Conservation (phyloP, 1,284 basidiomycete species). For the Microbotryum violaceum region DNA sequence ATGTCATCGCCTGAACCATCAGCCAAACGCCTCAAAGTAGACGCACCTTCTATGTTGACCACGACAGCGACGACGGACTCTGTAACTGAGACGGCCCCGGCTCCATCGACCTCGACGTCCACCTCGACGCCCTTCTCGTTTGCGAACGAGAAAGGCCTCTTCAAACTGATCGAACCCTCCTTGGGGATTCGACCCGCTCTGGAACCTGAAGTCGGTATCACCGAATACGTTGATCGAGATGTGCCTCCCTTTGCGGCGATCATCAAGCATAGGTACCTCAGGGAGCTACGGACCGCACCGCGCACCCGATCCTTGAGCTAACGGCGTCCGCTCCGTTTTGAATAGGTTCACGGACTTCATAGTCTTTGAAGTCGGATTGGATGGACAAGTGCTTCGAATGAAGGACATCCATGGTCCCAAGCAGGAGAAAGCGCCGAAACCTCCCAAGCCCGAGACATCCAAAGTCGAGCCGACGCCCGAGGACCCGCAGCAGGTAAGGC, state of each 20-base stretch:
- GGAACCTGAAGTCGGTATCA: slow-evolving; percentile 83
- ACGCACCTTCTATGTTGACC: neutral
- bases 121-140: neutral
- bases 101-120: neutral
- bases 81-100: neutral
- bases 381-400: slow-evolving; percentile 67
- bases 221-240: slow-evolving; percentile 67
- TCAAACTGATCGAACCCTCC: slow-evolving; percentile 1
- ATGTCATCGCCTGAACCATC: slow-evolving; percentile 1
- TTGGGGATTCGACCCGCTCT: slow-evolving; percentile 18
- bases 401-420: slow-evolving; percentile 61
- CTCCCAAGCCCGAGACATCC: slow-evolving; percentile 5
- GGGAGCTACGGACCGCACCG: too few relatives aligned
- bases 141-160: slow-evolving; percentile 6
- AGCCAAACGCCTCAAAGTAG: slow-evolving; percentile 18
- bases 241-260: slow-evolving; percentile 74
- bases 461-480: neutral
- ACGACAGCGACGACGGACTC: neutral
- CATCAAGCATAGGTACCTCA: slow-evolving; percentile 79
- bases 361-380: slow-evolving; percentile 77
- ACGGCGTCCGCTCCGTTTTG: neutral
- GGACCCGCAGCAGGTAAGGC: neutral
- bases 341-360: slow-evolving; percentile 89
- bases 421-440: neutral
- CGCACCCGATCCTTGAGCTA: neutral